Base-by-base conservation (phyloP, 2,329 filamentous ascomycete genomes). In the Rosellinia necatrix region DNA sequence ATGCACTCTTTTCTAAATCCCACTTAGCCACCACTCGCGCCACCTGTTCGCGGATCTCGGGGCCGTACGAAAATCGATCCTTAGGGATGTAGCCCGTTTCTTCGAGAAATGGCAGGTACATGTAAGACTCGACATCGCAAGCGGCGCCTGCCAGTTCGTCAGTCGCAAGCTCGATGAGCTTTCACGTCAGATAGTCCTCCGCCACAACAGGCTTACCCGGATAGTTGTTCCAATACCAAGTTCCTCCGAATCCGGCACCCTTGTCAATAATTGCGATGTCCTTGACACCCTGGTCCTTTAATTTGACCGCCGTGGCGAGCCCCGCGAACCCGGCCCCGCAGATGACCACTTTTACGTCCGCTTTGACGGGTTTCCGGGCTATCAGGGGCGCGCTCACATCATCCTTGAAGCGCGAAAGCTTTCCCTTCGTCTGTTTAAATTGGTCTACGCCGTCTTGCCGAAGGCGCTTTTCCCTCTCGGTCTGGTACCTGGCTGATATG, bases 31-130 rank as follows among this genome's bases (percentile, higher is more conserved):
- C 46, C 9, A 49, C 19, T n/a, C 46, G 10, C 0, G 22, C 34
- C 6, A 49, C n/a, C 4, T 49, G 46, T 7, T 49, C 46, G 2
- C 22, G 24, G 15, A 49, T 49, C 35, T 49, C 35, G 2, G 24
- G 17, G 6, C 46, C 21, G 10, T 49, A 49, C 6, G 46, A 49
- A 9, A 49, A 49, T 4, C 46, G 46, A 8, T 27, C 9, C 32
- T 49, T 49, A 2, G 46, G 46, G 1, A 40, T 10, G 40, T 49
- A 49, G 2, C 17, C 46, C 10, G 35, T 40, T 17, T 49, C 46
- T 12, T 49, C 46, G 5, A 40, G 24, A 24, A 49, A 49, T 3
- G 35, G 35, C 6, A 49, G 34, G 19, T 49, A 49, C 9, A 49
- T 8, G 13, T 49, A 49, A 6, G 46, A 49, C 24, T 49, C 46